Conservation (phyloP, 1,139 yeast species). For the Eremothecium coryli region DNA sequence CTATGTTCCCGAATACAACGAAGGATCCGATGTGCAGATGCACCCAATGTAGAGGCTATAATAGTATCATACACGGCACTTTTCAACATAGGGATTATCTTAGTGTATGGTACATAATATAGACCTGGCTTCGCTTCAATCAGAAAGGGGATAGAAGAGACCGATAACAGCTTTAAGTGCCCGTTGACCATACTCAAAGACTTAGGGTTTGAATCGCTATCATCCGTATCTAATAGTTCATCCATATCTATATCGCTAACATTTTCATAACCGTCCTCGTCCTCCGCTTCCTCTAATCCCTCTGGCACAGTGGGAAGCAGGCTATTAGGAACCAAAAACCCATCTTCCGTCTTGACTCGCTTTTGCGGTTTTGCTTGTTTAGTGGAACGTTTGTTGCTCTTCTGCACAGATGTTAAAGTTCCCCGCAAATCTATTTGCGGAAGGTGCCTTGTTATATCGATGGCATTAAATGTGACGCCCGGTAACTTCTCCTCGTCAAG, state of each 20-base stretch:
- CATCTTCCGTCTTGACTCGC: constrained; percentile 40
- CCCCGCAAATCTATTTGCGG: constrained; percentile 42
- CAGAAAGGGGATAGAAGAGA: constrained; percentile 39
- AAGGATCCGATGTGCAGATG: constrained; percentile 52
- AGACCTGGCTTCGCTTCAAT: constrained; percentile 37
- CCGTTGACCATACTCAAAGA: constrained; percentile 32
- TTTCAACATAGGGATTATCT: constrained; percentile 40
- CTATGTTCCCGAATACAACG: constrained; percentile 60
- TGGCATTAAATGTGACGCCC: constrained; percentile 38
- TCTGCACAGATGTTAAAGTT: constrained; percentile 37
- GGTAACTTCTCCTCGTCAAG: constrained; percentile 30
- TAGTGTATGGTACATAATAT: constrained; percentile 37
- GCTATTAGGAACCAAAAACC: constrained; percentile 22
- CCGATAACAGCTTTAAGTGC: constrained; percentile 44
- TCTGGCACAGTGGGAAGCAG: constrained; percentile 15
- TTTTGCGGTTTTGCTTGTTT: constrained; percentile 20
- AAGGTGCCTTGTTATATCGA: constrained; percentile 43
- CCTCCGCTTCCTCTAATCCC: constrained; percentile 16
- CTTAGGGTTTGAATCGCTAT: constrained; percentile 25
- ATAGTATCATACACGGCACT: constrained; percentile 52
- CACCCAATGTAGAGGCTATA: constrained; percentile 48
- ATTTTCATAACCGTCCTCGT: constrained; percentile 21
- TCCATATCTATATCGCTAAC: constrained; percentile 21
- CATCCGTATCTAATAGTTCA: constrained; percentile 25
- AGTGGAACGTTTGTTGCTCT: constrained; percentile 18